Evolutionary conservation across 2,329 filamentous ascomycete species (phyloP).

Genomic region (Fusarium sp.): DNA sequence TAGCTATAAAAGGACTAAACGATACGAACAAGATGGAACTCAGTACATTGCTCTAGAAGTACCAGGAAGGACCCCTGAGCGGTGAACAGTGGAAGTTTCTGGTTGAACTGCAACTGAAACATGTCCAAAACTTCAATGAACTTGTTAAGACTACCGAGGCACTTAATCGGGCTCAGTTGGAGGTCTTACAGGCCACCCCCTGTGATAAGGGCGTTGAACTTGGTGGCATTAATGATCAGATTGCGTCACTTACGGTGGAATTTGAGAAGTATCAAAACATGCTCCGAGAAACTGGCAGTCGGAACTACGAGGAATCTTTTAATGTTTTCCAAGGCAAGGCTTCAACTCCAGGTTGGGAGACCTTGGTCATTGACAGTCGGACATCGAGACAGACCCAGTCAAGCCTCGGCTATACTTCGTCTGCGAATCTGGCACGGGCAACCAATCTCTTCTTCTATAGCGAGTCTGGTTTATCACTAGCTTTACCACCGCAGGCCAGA

Average conservation of each 20-base stretch:
- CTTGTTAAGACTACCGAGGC: neutral
- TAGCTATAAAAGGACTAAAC: neutral
- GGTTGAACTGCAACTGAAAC: neutral
- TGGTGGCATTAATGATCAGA: neutral
- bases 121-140: neutral
- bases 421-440: neutral
- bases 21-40: neutral
- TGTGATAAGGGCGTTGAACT: neutral
- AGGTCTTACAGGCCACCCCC: neutral
- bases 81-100: neutral
- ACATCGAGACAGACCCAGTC: neutral
- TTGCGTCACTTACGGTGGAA: neutral
- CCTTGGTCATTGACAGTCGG: neutral
- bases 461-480: neutral
- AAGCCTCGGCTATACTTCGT: neutral
- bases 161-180: neutral
- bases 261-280: neutral
- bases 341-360: neutral
- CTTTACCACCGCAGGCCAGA: fast-evolving
- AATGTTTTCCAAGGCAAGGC: neutral
- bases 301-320: neutral
- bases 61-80: neutral
- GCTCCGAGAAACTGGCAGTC: neutral
- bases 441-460: neutral
- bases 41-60: neutral